Evolutionary conservation across 2,329 filamentous ascomycete genomes (phyloP).

Genomic region (Colletotrichum endophyticum): DNA sequence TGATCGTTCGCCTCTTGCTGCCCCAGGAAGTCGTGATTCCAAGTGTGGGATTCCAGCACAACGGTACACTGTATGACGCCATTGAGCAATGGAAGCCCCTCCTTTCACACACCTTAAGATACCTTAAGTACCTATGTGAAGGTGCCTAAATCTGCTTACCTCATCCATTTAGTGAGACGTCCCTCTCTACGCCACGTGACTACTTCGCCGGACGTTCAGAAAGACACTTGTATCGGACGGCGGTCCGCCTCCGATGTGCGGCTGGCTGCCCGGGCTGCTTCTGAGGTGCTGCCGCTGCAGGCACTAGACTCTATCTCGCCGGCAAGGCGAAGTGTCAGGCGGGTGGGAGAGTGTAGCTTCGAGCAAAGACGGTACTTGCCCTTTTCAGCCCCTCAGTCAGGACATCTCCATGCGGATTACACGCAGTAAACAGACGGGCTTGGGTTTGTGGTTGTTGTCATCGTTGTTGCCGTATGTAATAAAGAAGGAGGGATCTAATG

Average conservation of each 20-base stretch:
- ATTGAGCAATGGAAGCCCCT: neutral
- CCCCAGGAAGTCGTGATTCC: neutral
- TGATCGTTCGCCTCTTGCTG: neutral
- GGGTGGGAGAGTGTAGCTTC: neutral
- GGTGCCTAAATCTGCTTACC: neutral
- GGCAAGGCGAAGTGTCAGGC: neutral
- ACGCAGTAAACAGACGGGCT: neutral
- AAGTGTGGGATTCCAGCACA: neutral
- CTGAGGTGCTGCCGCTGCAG: neutral
- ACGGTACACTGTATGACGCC: constrained; percentile 1
- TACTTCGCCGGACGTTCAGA: neutral
- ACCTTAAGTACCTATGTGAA: neutral
- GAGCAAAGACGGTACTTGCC: neutral
- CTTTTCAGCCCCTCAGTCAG: neutral
- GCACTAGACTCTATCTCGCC: neutral
- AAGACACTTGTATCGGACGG: neutral
- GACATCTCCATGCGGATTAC: neutral
- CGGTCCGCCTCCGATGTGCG: neutral
- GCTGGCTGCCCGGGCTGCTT: neutral
- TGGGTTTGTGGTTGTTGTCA: neutral
- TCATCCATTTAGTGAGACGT: neutral
- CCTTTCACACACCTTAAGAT: neutral
- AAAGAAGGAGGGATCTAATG: neutral
- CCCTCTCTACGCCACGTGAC: neutral
- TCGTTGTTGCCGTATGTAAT: neutral